Conservation (phyloP, 495 filamentous ascomycete species). For the Xylaria longipes region DNA sequence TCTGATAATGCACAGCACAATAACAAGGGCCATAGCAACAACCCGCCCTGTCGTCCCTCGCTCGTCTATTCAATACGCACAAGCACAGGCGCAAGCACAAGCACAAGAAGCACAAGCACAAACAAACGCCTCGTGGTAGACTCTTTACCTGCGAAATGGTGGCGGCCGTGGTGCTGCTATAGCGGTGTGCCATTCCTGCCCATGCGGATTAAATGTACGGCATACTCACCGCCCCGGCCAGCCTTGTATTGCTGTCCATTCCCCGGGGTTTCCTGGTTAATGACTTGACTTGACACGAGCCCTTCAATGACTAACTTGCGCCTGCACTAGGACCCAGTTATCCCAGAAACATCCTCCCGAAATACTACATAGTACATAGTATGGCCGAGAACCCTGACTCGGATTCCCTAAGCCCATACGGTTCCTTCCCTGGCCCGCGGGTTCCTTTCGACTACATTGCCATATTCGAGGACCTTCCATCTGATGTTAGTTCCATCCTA, state of each 20-base stretch:
- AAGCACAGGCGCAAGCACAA: not conserved
- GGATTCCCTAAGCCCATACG: not conserved
- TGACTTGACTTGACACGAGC: not conserved
- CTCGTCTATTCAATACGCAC: not conserved
- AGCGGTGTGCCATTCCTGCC: not conserved
- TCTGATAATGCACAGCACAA: not conserved
- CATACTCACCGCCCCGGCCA: not conserved
- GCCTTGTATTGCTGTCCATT: not conserved
- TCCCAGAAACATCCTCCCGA: not conserved
- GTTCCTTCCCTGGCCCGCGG: not conserved
- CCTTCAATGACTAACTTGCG: not conserved
- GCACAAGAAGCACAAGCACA: not conserved
- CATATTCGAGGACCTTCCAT: slow-evolving; percentile 1
- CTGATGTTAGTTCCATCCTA: not conserved
- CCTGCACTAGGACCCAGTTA: not conserved
- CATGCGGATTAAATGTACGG: not conserved
- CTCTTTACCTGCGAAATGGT: not conserved
- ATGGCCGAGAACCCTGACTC: slow-evolving; percentile 19
- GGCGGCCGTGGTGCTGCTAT: not conserved
- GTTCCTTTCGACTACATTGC: too few relatives aligned
- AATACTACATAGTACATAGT: too few relatives aligned
- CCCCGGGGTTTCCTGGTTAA: not conserved
- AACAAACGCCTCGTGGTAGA: not conserved
- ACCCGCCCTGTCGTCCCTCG: not conserved
- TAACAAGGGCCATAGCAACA: not conserved